Percentiles rank a stretch among this genome's conserved stretches.
Evolutionary conservation across 2,329 filamentous ascomycete species (phyloP).

Genomic region (Lecanosticta acicola): DNA sequence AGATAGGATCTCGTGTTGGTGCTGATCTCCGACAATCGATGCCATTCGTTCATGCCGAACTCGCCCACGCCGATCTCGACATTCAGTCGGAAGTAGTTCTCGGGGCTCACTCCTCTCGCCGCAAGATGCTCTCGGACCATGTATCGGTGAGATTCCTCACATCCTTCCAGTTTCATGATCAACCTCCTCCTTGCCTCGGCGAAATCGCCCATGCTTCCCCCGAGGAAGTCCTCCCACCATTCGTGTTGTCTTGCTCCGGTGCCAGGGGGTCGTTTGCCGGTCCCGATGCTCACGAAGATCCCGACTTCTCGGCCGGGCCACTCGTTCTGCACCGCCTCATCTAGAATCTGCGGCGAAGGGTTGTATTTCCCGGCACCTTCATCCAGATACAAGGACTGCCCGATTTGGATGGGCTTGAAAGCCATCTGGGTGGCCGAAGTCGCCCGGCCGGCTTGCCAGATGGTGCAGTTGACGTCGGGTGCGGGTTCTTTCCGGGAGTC

Average conservation of each 20-base stretch:
- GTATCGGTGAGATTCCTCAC: slow-evolving; percentile 80
- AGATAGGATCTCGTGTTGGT: slow-evolving; percentile 85
- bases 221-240: slow-evolving; percentile 87
- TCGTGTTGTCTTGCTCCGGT: slow-evolving; percentile 63
- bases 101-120: slow-evolving; percentile 68
- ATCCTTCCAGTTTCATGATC: slow-evolving; percentile 90
- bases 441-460: slow-evolving; percentile 96
- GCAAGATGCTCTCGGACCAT: slow-evolving; percentile 76
- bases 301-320: slow-evolving; percentile 92
- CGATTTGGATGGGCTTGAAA: slow-evolving; percentile 92
- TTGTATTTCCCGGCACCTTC: slow-evolving; percentile 91
- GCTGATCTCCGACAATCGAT: slow-evolving; percentile 87
- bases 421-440: slow-evolving; percentile 85
- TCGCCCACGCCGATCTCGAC: slow-evolving; percentile 94
- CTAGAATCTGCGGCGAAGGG: slow-evolving; percentile 74
- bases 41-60: slow-evolving; percentile 99
- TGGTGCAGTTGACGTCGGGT: slow-evolving; percentile 86
- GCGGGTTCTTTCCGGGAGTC: slow-evolving; percentile 88
- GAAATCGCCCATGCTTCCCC: slow-evolving; percentile 70
- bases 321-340: slow-evolving; percentile 87
- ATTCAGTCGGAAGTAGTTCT: slow-evolving; percentile 95
- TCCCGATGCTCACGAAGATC: slow-evolving; percentile 90
- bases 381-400: slow-evolving; percentile 89
- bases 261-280: slow-evolving; percentile 73
- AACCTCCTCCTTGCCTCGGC: slow-evolving; percentile 80